phyloP scores from a whole-genome alignment of 345 rosid species.

The Acer campestre region DNA sequence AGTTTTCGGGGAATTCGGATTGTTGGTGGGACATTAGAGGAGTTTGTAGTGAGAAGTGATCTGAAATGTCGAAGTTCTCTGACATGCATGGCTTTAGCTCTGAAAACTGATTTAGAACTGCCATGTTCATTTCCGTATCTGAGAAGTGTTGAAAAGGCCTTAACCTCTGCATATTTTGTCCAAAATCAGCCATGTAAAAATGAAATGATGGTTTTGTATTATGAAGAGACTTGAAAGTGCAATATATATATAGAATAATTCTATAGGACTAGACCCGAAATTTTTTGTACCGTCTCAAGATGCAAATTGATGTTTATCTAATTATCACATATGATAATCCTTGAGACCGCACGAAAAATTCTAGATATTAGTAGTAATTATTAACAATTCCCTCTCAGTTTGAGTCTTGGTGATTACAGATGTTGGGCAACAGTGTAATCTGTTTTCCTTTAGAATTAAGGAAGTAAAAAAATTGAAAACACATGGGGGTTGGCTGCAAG shows the following conservation, averaged over 20 bases:
- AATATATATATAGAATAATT: conserved; percentile 14
- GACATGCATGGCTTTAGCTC: conserved; percentile 33
- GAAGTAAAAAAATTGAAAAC: conserved; percentile 21
- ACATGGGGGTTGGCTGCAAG: conserved; percentile 10
- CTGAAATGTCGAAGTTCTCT: conserved; percentile 28
- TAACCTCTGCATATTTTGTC: conserved; percentile 36
- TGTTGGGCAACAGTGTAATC: conserved; percentile 18
- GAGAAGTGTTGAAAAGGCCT: conserved; percentile 24
- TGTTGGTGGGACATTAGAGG: conserved; percentile 31
- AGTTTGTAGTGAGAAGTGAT: conserved; percentile 25
- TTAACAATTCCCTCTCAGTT: no score
- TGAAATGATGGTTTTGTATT: conserved; percentile 6
- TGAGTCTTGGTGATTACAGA: neutral
- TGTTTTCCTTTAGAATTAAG: conserved; percentile 35
- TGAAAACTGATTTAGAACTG: conserved; percentile 33
- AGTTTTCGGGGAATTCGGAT: conserved; percentile 17
- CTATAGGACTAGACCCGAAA: no score
- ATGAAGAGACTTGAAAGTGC: conserved; percentile 1
- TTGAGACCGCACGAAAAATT: no score
- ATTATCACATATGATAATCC: no score
- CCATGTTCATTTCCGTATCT: conserved; percentile 35
- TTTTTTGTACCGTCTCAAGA: no score
- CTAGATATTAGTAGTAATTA: no score
- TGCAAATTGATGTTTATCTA: no score
- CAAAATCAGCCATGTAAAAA: conserved; percentile 21